Base-by-base conservation (phyloP, 1,139 yeast species). In the Williopsis jadinii region DNA sequence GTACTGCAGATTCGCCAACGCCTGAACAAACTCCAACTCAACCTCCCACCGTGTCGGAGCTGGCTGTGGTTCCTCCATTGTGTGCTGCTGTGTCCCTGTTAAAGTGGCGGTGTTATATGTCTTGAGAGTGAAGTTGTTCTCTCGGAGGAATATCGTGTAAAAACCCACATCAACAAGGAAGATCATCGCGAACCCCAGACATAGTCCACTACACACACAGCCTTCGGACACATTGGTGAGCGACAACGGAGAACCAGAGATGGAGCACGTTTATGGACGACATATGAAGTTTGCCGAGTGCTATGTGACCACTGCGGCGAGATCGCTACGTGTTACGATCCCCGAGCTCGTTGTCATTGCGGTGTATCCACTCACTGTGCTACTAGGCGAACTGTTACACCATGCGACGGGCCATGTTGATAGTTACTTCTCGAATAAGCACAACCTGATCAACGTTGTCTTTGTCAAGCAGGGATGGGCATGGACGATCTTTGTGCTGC, bases 391-490 rank as follows among this genome's bases (percentile, higher is more conserved):
- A 33, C 28, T 61, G 3, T 40, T 61, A 12, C 35, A 36, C 32
- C 39, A 41, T 37, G 30, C 44, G 19, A 41, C 46, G 12, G 31
- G 43, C 27, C 37, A 42, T 37, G 41, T 51, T 43, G 30, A 49
- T 38, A 54, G 63, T 54, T 51, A 60, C 54, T 42, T 47, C 38
- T 49, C 54, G 3, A 49, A 54, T 35, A 55, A 54, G 40, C 42
- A 41, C 32, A 55, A 54, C 35, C 5, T 88, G 14, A 59, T 90
- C 47, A 92, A 92, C 60, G 73, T 72, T 30, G 40, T 73, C 5
- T 84, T 92, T 59, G 96, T 90, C 35, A 92, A 92, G 56, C 71
- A 71, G 34, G 97, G 97, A 3, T 92, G 98, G 98, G 71, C 78
- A 12, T 92, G 97, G 97, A 88, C 96, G 1, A 72, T 88, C 0